Evolutionary conservation across 192 early-diverging fungal genomes (phyloP).

Genomic region (Mortierella alpina): DNA sequence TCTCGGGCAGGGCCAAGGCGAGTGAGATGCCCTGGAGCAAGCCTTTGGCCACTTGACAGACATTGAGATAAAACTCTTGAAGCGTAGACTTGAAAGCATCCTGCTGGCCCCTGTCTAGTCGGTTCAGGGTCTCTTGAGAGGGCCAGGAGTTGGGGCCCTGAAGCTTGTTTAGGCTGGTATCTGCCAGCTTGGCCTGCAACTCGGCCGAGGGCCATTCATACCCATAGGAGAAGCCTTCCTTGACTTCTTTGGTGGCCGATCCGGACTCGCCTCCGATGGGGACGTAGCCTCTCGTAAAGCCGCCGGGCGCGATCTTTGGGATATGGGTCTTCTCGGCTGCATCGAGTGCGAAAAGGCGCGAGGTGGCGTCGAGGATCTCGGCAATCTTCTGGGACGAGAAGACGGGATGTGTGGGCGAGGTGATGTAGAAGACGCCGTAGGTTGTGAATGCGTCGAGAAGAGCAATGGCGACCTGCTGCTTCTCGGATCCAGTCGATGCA

Average conservation of each 20-base stretch:
- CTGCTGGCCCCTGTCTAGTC: constrained; percentile 22
- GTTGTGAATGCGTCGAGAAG: constrained; percentile 38
- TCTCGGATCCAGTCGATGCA: neutral
- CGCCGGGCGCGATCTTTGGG: constrained; percentile 54
- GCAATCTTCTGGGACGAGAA: constrained; percentile 15
- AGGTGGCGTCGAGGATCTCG: constrained; percentile 35
- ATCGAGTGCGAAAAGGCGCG: constrained; percentile 52
- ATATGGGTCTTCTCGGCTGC: constrained; percentile 36
- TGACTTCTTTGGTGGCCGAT: constrained; percentile 63
- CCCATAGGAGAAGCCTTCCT: constrained; percentile 72
- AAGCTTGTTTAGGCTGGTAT: constrained; percentile 53
- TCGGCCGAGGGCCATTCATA: constrained; percentile 48
- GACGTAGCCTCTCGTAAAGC: constrained; percentile 60
- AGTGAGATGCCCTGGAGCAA: constrained; percentile 56
- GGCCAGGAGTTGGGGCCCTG: constrained; percentile 67
- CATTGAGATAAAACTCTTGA: constrained; percentile 52
- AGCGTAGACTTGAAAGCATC: constrained; percentile 26
- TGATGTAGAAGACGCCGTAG: constrained; percentile 56
- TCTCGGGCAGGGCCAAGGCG: constrained; percentile 46
- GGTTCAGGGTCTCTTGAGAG: constrained; percentile 18
- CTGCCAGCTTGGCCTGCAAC: constrained; percentile 7
- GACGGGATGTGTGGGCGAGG: constrained; percentile 40
- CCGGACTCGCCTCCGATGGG: constrained; percentile 62
- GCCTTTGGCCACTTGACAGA: constrained; percentile 52
- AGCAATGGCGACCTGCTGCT: constrained; percentile 25